These are phyloP conservation scores for Euptelea pleiosperma DNA, from an alignment of 164 flowering plant species.

Conservation along the genomic window DNA sequence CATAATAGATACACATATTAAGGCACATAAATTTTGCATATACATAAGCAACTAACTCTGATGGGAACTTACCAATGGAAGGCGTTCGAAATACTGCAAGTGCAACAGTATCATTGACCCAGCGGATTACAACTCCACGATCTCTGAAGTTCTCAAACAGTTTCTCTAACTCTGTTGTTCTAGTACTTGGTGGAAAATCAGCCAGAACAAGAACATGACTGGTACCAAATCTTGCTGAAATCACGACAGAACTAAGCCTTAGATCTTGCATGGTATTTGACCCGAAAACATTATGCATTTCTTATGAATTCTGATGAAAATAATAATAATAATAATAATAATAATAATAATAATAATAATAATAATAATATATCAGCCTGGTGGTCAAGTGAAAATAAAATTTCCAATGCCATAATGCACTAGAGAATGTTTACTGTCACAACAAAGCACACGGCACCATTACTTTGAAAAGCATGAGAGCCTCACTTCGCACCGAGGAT, in stretches of 20 bases:
- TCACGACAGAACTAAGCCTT: slow-evolving; percentile 13
- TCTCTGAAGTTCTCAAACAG: slow-evolving; percentile 59
- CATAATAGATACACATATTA: too few species aligned
- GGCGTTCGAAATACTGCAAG: slow-evolving; percentile 83
- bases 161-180: slow-evolving; percentile 75
- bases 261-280: slow-evolving; percentile 1
- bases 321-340: too few species aligned
- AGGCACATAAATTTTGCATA: slow-evolving; percentile 2
- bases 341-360: too few species aligned
- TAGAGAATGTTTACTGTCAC: too few species aligned
- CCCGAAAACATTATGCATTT: too few species aligned
- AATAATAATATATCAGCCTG: too few species aligned
- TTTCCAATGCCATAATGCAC: too few species aligned
- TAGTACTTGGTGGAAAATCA: slow-evolving; percentile 71
- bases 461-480: too few species aligned
- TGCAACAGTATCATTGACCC: slow-evolving; percentile 95
- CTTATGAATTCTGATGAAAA: too few species aligned
- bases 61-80: slow-evolving; percentile 48
- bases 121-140: slow-evolving; percentile 66
- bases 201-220: slow-evolving; percentile 85
- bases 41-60: neutral
- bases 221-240: slow-evolving; percentile 67
- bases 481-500: too few species aligned
- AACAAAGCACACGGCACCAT: too few species aligned
- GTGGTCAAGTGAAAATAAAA: too few species aligned